Conservation (phyloP, 2,329 filamentous ascomycete species). For the Hymenoscyphus infarciens region DNA sequence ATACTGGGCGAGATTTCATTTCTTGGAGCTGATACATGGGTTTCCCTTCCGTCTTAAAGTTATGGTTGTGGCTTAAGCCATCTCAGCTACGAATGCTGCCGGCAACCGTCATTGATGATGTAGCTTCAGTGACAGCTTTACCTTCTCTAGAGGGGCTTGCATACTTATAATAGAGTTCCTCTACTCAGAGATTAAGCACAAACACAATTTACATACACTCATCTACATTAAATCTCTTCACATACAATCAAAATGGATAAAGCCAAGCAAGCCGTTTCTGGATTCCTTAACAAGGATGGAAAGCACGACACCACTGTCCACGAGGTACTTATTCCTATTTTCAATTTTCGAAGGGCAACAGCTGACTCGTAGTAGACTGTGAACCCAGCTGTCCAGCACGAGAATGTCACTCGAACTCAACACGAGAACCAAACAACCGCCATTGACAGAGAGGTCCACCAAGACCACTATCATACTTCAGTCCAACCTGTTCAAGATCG, state of each 20-base stretch:
- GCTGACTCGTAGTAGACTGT: slow-evolving; percentile 40
- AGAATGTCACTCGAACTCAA: slow-evolving; percentile 55
- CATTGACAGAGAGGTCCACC: slow-evolving; percentile 65
- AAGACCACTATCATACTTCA: slow-evolving; percentile 69
- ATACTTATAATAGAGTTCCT: slow-evolving; percentile 1
- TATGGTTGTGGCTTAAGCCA: slow-evolving; percentile 5
- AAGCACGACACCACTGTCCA: slow-evolving; percentile 70
- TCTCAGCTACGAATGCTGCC: background rate
- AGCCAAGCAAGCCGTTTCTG: slow-evolving; percentile 58
- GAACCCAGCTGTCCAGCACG: slow-evolving; percentile 56
- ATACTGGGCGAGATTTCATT: background rate
- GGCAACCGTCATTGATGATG: slow-evolving; percentile 28
- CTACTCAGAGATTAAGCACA: background rate
- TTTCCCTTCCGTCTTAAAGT: background rate
- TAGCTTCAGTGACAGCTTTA: slow-evolving; percentile 13
- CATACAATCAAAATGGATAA: slow-evolving; percentile 50
- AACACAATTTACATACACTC: background rate
- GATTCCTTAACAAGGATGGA: slow-evolving; percentile 58
- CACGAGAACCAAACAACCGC: slow-evolving; percentile 62
- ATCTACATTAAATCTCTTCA: slow-evolving; percentile 6
- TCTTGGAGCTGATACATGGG: background rate
- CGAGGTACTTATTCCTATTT: slow-evolving; percentile 40
- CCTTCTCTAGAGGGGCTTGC: too few species aligned
- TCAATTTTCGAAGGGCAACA: background rate
- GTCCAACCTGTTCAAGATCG: slow-evolving; percentile 60